Evolutionary conservation across 805 yeast genomes (phyloP).

Genomic region (Ogataea trehaloabstinens): DNA sequence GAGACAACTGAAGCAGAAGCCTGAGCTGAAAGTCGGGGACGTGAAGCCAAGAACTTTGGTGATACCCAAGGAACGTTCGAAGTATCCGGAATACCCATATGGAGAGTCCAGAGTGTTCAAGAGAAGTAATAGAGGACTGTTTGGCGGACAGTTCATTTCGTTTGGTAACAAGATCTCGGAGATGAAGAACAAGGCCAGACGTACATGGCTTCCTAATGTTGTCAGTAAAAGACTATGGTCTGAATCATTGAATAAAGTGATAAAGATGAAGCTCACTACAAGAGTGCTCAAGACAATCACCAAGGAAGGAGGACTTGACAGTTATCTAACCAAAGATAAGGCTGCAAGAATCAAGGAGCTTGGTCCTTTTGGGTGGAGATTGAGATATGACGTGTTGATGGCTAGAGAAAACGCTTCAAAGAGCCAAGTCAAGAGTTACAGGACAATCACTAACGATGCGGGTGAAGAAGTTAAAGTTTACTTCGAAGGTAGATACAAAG

Average conservation of each 20-base stretch:
- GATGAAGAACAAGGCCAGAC: conserved; percentile 64
- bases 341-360: conserved; percentile 88
- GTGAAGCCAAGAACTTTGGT: conserved; percentile 38
- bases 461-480: conserved; percentile 41
- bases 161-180: conserved; percentile 80
- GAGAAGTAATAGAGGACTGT: conserved; percentile 83
- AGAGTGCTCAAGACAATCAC: conserved; percentile 83
- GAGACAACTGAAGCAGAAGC: conserved; percentile 43
- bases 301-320: conserved; percentile 93
- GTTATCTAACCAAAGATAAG: conserved; percentile 80
- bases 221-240: conserved; percentile 79
- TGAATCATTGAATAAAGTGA: conserved; percentile 59
- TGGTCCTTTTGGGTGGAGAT: conserved; percentile 90
- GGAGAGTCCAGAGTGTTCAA: conserved; percentile 78
- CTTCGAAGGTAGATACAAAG: conserved; percentile 42
- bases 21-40: conserved; percentile 53
- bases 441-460: conserved; percentile 30
- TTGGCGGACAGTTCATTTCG: conserved; percentile 81
- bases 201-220: conserved; percentile 81
- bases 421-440: conserved; percentile 34
- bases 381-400: conserved; percentile 71
- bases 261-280: conserved; percentile 67
- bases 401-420: conserved; percentile 39
- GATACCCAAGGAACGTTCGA: conserved; percentile 42
- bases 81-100: conserved; percentile 69